Evolutionary conservation across 306 rosid species (phyloP), one percentile per base, ranked within the genome.

Genomic region (Arachis stenosperma): DNA sequence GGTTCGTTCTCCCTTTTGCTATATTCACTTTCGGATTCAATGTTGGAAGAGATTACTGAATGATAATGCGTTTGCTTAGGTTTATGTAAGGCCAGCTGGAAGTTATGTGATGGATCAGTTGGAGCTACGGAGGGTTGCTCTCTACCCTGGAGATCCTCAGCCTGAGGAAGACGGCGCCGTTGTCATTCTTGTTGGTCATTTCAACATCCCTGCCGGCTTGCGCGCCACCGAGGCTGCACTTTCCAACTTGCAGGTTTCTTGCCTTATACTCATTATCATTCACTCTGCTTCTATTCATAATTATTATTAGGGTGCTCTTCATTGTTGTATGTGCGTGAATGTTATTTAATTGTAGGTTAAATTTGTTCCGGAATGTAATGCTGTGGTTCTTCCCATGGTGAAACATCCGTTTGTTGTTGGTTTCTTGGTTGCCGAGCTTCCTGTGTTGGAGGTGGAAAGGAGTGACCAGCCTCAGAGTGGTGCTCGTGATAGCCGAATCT

Each of bases 331-430:
- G 54, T 11, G 6, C 10, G 54, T 48, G 15, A 48, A 48, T 48
- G 54, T 8, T 82, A 15, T 9, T 73, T 51, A 52, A 78, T 70
- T 74, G 77, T 75, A 94, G 98, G 92, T 80, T 33, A 88, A 89
- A 80, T 79, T 80, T 71, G 69, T 91, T 44, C 85, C 91, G 8
- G 97, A 94, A 75, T 78, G 83, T 22, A 88, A 85, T 67, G 92
- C 98, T 67, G 81, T 84, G 14, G 92, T 91, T 78, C 86, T 91
- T 71, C 98, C 98, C 2, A 88, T 94, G 96, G 97, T 94, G 71
- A 89, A 94, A 73, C 89, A 81, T 76, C 98, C 98, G 2, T 94
- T 94, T 91, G 92, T 94, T 74, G 97, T 94, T 69, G 98, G 98
- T 55, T 94, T 91, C 89, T 84, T 94, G 90, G 97, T 91, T 61